Base-by-base conservation (phyloP, 495 filamentous ascomycete genomes). In the Neurospora sp. region DNA sequence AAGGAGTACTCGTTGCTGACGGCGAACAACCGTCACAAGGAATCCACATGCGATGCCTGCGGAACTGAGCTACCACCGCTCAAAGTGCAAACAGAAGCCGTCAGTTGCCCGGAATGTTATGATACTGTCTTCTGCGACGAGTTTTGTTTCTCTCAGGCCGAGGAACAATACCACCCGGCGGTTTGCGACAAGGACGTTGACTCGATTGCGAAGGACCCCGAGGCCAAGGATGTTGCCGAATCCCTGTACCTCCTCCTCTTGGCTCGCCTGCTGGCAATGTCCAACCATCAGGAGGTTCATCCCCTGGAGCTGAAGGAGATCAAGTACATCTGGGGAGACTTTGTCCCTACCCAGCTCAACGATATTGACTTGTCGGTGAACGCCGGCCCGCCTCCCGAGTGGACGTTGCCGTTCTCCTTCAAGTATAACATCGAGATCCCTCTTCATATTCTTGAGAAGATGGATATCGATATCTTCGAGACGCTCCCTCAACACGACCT, bases 251-350 rank as follows among this genome's bases (percentile, higher is more conserved):
- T 94, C 5, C 83, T 95, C 6, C 89, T 97, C 0, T 83, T 96
- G 7, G 88, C 89, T 17, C 93, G 97, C 5, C 86, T 93, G 0
- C 82, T 98, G 27, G 94, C 96, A 53, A 93, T 98, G 87, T 87
- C 96, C 1, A 86, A 90, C 39, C 93, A 93, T n/a, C 92, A 94
- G 78, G 86, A 89, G 22, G 79, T 87, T 6, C 93, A 99, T 76
- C 93, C 96, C 1, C 87, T 98, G 16, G 91, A 96, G 2, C 87
- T 98, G 0, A 86, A 87, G 0, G 92, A 97, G 76, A 87, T 96
- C 40, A 95, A 94, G 76, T 97, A 94, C 81, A 94, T 98, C 73
- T 98, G 97, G 91, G 96, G 94, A n/a, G 96, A 87, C 74, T 87
- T 87, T 72, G 79, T 87, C n/a, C 79, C 81, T 16, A 81, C 81